A percentile compares a stretch with the other conserved stretches of the same genome.
Conservation (phyloP, 2,329 filamentous ascomycete genomes). For the Cadophora luteo-olivacea region DNA sequence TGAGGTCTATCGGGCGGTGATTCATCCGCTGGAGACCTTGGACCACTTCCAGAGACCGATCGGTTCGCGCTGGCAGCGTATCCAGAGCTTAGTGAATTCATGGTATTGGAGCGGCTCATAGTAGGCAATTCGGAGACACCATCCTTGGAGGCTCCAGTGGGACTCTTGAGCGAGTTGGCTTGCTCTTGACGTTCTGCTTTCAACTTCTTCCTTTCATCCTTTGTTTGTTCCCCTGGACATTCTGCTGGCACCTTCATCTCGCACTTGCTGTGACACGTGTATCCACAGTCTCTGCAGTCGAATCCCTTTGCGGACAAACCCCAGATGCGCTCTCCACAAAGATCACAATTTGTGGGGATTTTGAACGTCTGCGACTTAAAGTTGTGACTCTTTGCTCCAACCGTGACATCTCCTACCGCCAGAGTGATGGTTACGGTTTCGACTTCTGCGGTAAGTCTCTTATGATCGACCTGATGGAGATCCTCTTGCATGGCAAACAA, state of each 20-base stretch:
- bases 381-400: slow-evolving; percentile 93
- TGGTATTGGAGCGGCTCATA: slow-evolving; percentile 80
- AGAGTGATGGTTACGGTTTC: slow-evolving; percentile 93
- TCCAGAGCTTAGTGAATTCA: slow-evolving; percentile 88
- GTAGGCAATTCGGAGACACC: slow-evolving; percentile 68
- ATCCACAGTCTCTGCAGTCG: slow-evolving; percentile 94
- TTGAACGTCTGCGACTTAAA: slow-evolving; percentile 99
- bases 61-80: slow-evolving; percentile 81
- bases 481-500: slow-evolving; percentile 86
- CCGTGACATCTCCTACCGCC: slow-evolving; percentile 88
- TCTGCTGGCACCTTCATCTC: slow-evolving; percentile 98
- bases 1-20: slow-evolving; percentile 48
- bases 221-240: slow-evolving; percentile 90
- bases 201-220: slow-evolving; percentile 94
- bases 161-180: slow-evolving; percentile 57
- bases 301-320: slow-evolving; percentile 95
- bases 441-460: slow-evolving; percentile 85
- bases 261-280: slow-evolving; percentile 98
- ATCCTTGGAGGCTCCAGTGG: slow-evolving; percentile 44
- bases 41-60: slow-evolving; percentile 69
- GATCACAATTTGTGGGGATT: slow-evolving; percentile 97
- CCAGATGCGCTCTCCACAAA: slow-evolving; percentile 97
- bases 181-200: slow-evolving; percentile 85
- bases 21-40: slow-evolving; percentile 59
- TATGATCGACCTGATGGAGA: slow-evolving; percentile 83